Conservation (phyloP, 164 flowering plant genomes). For the Warburgia ugandensis region DNA sequence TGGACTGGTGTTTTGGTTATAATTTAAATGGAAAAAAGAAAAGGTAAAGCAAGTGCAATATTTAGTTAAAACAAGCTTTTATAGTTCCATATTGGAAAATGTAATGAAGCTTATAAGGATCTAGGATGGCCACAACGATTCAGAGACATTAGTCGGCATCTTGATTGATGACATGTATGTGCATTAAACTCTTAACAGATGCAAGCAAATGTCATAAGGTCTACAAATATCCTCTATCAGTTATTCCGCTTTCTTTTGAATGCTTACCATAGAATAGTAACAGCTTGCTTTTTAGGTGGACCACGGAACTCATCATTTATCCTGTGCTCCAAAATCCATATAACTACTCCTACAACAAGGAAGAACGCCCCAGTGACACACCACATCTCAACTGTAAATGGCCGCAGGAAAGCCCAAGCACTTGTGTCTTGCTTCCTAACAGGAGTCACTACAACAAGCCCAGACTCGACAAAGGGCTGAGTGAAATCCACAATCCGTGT, state of each 20-base stretch:
- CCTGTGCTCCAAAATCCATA: conserved; percentile 37
- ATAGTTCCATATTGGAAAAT: too few relatives aligned
- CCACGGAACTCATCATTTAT: conserved; percentile 36
- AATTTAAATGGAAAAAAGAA: too few relatives aligned
- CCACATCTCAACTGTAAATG: conserved; percentile 70
- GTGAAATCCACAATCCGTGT: conserved; percentile 76
- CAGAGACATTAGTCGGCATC: too few relatives aligned
- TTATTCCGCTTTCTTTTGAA: neutral
- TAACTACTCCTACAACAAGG: conserved; percentile 35
- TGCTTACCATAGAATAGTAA: conserved; percentile 29
- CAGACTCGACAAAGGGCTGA: conserved; percentile 73
- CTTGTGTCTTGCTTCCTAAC: conserved; percentile 35
- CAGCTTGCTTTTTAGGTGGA: conserved; percentile 26
- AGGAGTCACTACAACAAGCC: conserved; percentile 80
- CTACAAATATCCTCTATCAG: too few relatives aligned
- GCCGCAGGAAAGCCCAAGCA: conserved; percentile 73
- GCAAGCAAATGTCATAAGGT: too few relatives aligned
- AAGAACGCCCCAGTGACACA: conserved; percentile 50
- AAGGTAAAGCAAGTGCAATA: too few relatives aligned
- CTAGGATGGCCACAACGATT: too few relatives aligned
- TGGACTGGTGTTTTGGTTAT: too few relatives aligned
- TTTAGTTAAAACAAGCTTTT: too few relatives aligned
- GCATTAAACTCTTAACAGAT: too few relatives aligned
- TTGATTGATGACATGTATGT: too few relatives aligned
- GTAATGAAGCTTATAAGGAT: too few relatives aligned